These are phyloP conservation scores for Cyclanthera cordifolia DNA, from an alignment of 306 rosid genomes.

Conservation along the genomic window DNA sequence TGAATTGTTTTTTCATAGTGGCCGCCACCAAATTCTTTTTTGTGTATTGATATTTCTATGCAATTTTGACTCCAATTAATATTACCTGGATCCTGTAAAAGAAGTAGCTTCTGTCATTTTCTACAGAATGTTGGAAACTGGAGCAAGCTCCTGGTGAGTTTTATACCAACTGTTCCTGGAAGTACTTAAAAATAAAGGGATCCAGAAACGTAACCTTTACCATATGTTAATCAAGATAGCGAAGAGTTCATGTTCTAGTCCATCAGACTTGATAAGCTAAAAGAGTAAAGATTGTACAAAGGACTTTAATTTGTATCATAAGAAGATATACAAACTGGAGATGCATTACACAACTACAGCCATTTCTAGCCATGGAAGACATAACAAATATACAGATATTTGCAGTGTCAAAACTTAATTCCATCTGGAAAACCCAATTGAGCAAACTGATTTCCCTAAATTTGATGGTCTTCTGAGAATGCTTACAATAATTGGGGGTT, in stretches of 20 bases:
- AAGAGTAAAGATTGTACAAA: not conserved
- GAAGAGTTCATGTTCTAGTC: not conserved
- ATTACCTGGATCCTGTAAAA: too few relatives aligned
- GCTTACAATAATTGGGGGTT: not conserved
- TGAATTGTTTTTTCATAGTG: too few relatives aligned
- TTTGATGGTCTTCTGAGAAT: not conserved
- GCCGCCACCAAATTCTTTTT: too few relatives aligned
- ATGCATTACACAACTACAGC: constrained; percentile 3
- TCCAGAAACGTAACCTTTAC: not conserved
- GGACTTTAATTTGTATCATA: not conserved
- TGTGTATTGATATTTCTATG: too few relatives aligned
- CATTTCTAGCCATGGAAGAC: not conserved
- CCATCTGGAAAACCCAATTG: constrained; percentile 29
- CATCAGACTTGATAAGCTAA: not conserved
- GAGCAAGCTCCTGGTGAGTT: too few relatives aligned
- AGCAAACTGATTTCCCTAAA: not conserved
- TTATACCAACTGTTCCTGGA: not conserved
- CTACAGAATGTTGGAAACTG: too few relatives aligned
- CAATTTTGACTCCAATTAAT: too few relatives aligned
- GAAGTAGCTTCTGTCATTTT: too few relatives aligned
- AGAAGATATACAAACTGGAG: not conserved
- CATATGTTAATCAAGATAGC: not conserved
- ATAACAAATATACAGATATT: constrained; percentile 21
- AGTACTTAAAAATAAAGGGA: not conserved
- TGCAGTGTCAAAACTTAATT: constrained; percentile 34